Evolutionary conservation across 371 early-diverging fungal genomes (phyloP).

Genomic region (Apophysomyces ossiformis): DNA sequence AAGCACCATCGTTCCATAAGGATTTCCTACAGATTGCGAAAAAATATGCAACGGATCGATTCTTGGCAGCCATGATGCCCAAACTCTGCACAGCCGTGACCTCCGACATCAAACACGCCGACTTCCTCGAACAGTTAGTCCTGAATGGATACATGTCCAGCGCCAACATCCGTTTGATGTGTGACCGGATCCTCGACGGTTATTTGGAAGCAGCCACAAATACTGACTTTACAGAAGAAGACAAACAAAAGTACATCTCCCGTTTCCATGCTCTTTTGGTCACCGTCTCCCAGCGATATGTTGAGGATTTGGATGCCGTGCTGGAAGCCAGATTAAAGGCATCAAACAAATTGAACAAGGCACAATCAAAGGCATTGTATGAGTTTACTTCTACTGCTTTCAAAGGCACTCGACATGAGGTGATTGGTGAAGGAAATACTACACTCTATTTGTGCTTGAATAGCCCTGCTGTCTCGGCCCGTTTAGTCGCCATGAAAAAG

Average conservation of each 20-base stretch:
- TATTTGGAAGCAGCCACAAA: conserved; percentile 41
- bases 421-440: conserved; percentile 69
- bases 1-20: conserved; percentile 37
- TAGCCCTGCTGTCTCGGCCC: conserved; percentile 64
- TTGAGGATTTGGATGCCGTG: conserved; percentile 58
- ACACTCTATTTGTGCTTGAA: conserved; percentile 75
- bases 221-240: conserved; percentile 21
- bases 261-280: conserved; percentile 44
- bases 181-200: conserved; percentile 42
- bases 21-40: conserved; percentile 45
- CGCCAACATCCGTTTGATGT: conserved; percentile 45
- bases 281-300: conserved; percentile 59
- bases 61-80: conserved; percentile 47
- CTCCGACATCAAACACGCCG: conserved; percentile 31
- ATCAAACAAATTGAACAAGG: conserved; percentile 23
- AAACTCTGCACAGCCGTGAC: conserved; percentile 35
- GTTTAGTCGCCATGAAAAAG: conserved; percentile 67
- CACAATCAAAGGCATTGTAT: conserved; percentile 52
- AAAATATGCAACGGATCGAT: conserved; percentile 61
- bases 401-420: conserved; percentile 67
- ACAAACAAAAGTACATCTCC: conserved; percentile 36
- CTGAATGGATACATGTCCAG: conserved; percentile 48
- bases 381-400: conserved; percentile 62
- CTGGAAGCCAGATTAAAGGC: conserved; percentile 49
- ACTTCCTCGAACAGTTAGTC: conserved; percentile 47